These are phyloP conservation scores for Chenopodium formosanum DNA, from an alignment of 148 eudicot species.

Conservation along the genomic window DNA sequence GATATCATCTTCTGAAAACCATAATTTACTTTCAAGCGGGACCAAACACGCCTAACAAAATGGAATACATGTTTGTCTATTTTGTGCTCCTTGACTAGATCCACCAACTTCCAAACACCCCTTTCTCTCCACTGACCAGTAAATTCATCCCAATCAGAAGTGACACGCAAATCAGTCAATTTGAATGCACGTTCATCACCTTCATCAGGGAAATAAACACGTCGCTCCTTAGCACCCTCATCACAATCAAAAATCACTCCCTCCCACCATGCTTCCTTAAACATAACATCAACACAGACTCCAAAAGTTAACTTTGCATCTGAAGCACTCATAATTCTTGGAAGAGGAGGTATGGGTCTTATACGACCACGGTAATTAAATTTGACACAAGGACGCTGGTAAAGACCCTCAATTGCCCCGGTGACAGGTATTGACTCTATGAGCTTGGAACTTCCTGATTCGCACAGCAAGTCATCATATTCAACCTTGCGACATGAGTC, in stretches of 20 bases:
- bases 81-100: slow-evolving; percentile 33
- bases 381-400: slow-evolving; percentile 40
- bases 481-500: slow-evolving; percentile 39
- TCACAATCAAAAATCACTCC: slow-evolving; percentile 44
- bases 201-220: slow-evolving; percentile 49
- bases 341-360: slow-evolving; percentile 36
- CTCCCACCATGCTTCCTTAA: slow-evolving; percentile 54
- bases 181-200: slow-evolving; percentile 38
- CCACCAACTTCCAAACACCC: slow-evolving; percentile 43
- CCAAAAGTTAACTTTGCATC: slow-evolving; percentile 35
- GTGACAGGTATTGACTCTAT: slow-evolving; percentile 53
- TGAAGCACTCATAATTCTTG: slow-evolving; percentile 5
- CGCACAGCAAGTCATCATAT: slow-evolving; percentile 43
- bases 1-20: slow-evolving; percentile 50
- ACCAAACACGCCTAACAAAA: slow-evolving; percentile 38
- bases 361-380: slow-evolving; percentile 43
- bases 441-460: slow-evolving; percentile 39
- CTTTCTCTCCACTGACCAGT: slow-evolving; percentile 46
- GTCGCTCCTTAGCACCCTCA: slow-evolving; percentile 35
- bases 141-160: slow-evolving; percentile 49
- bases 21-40: slow-evolving; percentile 37
- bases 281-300: slow-evolving; percentile 46
- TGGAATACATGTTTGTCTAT: slow-evolving; percentile 23
- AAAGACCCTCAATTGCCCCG: slow-evolving; percentile 41
- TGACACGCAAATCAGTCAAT: slow-evolving; percentile 36